Evolutionary conservation across 306 rosid genomes (phyloP).

Genomic region (Cicer pinnatifidum): DNA sequence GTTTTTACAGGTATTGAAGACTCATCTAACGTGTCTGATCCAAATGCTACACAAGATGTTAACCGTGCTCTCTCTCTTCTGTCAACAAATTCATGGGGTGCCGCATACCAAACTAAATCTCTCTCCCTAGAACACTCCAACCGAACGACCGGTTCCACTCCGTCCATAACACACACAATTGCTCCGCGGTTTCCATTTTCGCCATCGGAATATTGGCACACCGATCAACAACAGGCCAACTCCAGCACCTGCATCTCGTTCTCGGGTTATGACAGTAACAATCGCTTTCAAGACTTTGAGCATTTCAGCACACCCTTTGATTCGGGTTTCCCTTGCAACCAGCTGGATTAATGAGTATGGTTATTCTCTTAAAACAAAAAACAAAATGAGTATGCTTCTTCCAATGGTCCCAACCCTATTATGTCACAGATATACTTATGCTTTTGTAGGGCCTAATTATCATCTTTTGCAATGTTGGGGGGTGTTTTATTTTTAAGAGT

Average conservation of each 20-base stretch:
- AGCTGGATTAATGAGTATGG: constrained; percentile 46
- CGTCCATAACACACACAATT: constrained; percentile 43
- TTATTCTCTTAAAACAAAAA: background rate
- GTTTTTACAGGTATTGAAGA: constrained; percentile 68
- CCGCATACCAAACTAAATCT: constrained; percentile 56
- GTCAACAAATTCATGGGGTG: constrained; percentile 80
- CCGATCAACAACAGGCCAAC: constrained; percentile 45
- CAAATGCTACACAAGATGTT: constrained; percentile 56
- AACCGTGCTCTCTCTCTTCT: constrained; percentile 99
- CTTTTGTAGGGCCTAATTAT: constrained; percentile 1
- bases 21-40: constrained; percentile 48
- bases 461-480: background rate
- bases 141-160: constrained; percentile 40
- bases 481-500: background rate
- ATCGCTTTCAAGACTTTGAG: constrained; percentile 64
- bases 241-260: constrained; percentile 45
- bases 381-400: background rate
- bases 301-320: constrained; percentile 54
- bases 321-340: constrained; percentile 56
- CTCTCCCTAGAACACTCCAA: constrained; percentile 46
- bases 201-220: constrained; percentile 61
- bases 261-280: constrained; percentile 43
- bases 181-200: constrained; percentile 47
- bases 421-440: background rate
- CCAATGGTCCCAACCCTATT: background rate